Conservation (phyloP, 345 rosid genomes). For the Streptanthus diversifolius region DNA sequence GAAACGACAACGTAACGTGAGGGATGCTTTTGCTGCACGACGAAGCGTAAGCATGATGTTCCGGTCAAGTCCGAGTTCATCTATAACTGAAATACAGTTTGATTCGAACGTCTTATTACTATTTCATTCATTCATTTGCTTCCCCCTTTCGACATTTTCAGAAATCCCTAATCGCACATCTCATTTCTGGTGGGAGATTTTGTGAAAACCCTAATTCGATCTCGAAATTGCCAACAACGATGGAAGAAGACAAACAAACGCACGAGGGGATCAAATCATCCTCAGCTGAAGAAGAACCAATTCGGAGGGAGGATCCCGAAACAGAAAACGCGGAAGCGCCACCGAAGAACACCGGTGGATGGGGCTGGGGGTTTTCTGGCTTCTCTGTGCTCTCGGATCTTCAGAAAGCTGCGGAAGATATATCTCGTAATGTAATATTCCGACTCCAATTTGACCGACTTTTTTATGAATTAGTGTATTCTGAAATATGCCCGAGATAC, state of each 20-base stretch:
- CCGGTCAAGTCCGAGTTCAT: constrained; percentile 19
- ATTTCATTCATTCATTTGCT: background rate
- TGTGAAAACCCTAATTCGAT: constrained; percentile 4
- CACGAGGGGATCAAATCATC: constrained; percentile 23
- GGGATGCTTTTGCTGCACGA: constrained; percentile 19
- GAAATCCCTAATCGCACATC: constrained; percentile 8
- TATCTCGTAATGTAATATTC: constrained; percentile 73
- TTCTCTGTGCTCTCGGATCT: constrained; percentile 83
- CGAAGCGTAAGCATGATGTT: constrained; percentile 17
- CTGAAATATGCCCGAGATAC: background rate
- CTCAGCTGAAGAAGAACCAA: constrained; percentile 15
- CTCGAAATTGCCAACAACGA: background rate
- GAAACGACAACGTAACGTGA: background rate
- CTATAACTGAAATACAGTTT: constrained; percentile 29
- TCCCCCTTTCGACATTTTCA: background rate
- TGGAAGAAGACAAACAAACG: constrained; percentile 44
- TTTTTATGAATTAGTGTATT: background rate
- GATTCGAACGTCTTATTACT: background rate
- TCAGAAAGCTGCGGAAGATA: constrained; percentile 93
- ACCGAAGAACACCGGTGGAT: constrained; percentile 46
- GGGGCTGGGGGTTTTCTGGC: constrained; percentile 89
- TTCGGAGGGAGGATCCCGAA: constrained; percentile 29
- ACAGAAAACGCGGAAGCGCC: background rate
- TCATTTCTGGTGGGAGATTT: background rate
- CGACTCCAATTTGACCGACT: background rate